Evolutionary conservation across 1,284 basidiomycete genomes (phyloP).

Genomic region (Cystobasidiaceae sp.): DNA sequence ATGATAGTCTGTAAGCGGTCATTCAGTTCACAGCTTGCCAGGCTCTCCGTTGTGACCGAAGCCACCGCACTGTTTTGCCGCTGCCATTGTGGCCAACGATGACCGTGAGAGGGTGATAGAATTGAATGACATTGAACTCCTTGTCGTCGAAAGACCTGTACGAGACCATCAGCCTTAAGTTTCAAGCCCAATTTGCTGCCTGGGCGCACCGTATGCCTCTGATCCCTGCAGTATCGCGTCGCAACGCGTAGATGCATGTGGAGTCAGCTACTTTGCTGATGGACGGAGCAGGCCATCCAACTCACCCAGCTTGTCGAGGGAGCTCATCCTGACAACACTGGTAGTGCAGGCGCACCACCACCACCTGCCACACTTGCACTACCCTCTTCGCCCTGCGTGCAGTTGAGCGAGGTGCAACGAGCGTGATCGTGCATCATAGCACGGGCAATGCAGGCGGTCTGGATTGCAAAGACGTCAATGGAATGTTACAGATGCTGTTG

Average conservation of each 20-base stretch:
- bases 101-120: conserved; percentile 95
- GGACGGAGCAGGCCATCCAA: no score
- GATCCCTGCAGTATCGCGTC: conserved; percentile 1
- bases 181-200: neutral
- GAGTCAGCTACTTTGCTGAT: no score
- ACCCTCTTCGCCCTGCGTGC: no score
- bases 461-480: no score
- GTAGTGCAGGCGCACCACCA: neutral
- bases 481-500: no score
- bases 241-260: conserved; percentile 1
- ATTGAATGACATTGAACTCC: conserved; percentile 88
- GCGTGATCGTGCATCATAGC: no score
- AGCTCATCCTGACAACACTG: conserved; percentile 14
- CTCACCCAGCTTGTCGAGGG: conserved; percentile 28
- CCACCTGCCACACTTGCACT: no score
- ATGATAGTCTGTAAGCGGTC: conserved; percentile 89
- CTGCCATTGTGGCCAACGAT: conserved; percentile 98
- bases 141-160: conserved; percentile 60
- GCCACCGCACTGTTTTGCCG: conserved; percentile 71
- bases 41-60: neutral
- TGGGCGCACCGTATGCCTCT: conserved; percentile 25
- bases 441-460: no score
- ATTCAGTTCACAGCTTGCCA: neutral
- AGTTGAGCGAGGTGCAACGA: no score
- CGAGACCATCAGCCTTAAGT: neutral